Conservation (phyloP, 179 eudicot species). For the Silene noctiflora region DNA sequence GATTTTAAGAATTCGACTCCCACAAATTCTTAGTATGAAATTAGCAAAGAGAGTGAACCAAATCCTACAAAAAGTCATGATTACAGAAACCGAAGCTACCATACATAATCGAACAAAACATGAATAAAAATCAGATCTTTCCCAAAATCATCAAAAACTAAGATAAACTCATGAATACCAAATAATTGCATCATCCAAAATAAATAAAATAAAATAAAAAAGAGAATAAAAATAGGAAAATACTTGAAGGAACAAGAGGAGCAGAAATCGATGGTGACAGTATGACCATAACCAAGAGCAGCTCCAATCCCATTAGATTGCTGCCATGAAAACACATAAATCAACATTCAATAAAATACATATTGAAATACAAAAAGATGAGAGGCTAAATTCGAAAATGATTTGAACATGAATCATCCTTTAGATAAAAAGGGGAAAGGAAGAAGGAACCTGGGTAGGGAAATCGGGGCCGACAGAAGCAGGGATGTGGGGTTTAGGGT, state of each 20-base stretch:
- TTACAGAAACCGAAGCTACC: background rate
- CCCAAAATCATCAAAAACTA: background rate
- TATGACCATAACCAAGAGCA: constrained; percentile 59
- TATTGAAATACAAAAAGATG: too few relatives aligned
- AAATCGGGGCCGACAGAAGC: constrained; percentile 53
- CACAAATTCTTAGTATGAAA: background rate
- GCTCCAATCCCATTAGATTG: constrained; percentile 43
- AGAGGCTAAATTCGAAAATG: background rate
- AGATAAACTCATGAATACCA: background rate
- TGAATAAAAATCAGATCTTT: constrained; percentile 1
- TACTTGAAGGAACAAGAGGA: constrained; percentile 80
- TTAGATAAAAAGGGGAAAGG: background rate
- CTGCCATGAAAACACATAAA: constrained; percentile 30
- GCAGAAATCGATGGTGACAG: constrained; percentile 68
- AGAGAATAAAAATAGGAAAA: background rate
- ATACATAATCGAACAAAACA: background rate
- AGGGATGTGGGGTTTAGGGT: constrained; percentile 28
- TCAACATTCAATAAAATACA: background rate
- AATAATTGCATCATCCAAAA: background rate
- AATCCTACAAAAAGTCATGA: background rate
- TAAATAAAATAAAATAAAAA: background rate
- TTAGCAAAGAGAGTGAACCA: background rate
- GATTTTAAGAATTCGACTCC: background rate
- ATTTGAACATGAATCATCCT: background rate
- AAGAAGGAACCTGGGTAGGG: constrained; percentile 50